These are phyloP conservation scores for Euphrasia arctica DNA, from an alignment of 305 asterid genomes.

Conservation along the genomic window DNA sequence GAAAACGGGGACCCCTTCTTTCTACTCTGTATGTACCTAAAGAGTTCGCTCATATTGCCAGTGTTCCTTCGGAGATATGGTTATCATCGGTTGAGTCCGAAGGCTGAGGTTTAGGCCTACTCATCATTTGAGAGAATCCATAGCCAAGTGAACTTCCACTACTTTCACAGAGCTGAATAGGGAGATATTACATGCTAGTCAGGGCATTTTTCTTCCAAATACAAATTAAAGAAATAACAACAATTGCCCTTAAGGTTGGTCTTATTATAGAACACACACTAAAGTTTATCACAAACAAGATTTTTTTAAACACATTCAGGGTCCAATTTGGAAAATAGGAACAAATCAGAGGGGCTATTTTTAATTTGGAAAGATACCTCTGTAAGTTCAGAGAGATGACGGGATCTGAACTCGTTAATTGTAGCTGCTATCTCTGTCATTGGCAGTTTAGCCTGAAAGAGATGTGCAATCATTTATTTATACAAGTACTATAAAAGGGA, in stretches of 20 bases:
- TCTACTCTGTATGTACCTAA: constrained; percentile 26
- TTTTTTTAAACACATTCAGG: background rate
- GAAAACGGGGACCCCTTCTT: constrained; percentile 26
- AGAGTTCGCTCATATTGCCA: constrained; percentile 36
- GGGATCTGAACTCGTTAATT: constrained; percentile 91
- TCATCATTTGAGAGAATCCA: constrained; percentile 62
- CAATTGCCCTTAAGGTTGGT: background rate
- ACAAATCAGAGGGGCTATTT: background rate
- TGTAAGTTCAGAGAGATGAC: constrained; percentile 95
- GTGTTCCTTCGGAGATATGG: constrained; percentile 60
- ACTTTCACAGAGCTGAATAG: constrained; percentile 70
- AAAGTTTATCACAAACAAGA: background rate
- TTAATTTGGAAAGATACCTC: constrained; percentile 51
- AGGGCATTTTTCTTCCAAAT: background rate
- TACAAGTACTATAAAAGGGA: constrained; percentile 6
- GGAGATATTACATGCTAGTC: constrained; percentile 14
- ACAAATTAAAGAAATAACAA: background rate
- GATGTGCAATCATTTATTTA: constrained; percentile 1
- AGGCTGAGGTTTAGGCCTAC: constrained; percentile 55
- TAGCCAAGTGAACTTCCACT: constrained; percentile 95
- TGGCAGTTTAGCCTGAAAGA: constrained; percentile 79
- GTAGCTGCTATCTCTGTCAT: constrained; percentile 90
- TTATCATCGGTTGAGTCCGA: constrained; percentile 66
- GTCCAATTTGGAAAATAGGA: background rate
- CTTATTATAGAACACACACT: background rate